phyloP scores from a whole-genome alignment of 352 stramenopile genomes.

The Globisporangium uncinulatum region DNA sequence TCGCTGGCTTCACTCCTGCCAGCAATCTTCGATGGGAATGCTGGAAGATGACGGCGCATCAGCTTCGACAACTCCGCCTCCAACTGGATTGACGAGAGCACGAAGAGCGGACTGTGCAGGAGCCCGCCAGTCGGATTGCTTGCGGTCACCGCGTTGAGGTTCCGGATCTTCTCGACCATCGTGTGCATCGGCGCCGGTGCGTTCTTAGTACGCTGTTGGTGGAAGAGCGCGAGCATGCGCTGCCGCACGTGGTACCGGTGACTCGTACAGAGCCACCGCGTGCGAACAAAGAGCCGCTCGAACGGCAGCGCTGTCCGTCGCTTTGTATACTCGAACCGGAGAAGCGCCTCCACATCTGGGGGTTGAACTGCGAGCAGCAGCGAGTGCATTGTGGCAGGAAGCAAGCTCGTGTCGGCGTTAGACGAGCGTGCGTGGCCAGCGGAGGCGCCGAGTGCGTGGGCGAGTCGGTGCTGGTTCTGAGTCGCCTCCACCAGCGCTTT shows the following conservation, averaged over 20 bases:
- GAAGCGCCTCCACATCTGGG: constrained; percentile 24
- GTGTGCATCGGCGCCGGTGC: constrained; percentile 3
- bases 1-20: neutral
- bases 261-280: constrained; percentile 44
- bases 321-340: constrained; percentile 26
- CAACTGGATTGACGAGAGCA: constrained; percentile 24
- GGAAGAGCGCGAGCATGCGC: constrained; percentile 38
- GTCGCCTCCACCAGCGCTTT: constrained; percentile 16
- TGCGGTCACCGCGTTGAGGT: constrained; percentile 6
- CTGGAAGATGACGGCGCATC: constrained; percentile 11
- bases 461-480: constrained; percentile 21
- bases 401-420: too few species aligned
- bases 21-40: neutral
- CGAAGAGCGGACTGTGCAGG: constrained; percentile 39
- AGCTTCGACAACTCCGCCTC: constrained; percentile 23
- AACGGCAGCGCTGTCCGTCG: constrained; percentile 18
- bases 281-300: constrained; percentile 31
- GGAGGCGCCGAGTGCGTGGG: constrained; percentile 6
- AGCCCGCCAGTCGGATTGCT: constrained; percentile 5
- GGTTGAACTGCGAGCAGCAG: constrained; percentile 11
- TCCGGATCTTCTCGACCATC: constrained; percentile 14
- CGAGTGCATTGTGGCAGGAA: neutral
- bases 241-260: constrained; percentile 47
- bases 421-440: neutral
- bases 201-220: constrained; percentile 30